A percentile compares a stretch with the other conserved stretches of the same genome.
Evolutionary conservation across 176 grass and related monocot genomes (phyloP).

Genomic region (Areca catechu): DNA sequence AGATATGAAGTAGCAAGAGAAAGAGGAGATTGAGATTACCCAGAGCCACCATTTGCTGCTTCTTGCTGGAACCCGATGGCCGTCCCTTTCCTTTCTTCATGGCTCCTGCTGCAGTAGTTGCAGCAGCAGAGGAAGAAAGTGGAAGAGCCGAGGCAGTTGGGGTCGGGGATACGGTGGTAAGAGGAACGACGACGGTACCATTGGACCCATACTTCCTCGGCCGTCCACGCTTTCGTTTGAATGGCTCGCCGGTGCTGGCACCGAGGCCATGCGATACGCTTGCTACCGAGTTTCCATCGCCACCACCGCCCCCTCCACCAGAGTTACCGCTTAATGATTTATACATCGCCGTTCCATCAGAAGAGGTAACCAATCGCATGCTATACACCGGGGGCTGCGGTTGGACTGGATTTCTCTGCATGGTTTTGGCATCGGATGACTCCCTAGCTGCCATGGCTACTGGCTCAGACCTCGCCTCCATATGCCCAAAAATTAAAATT

Average conservation of each 20-base stretch:
- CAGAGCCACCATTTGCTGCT: slow-evolving; percentile 61
- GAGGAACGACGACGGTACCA: slow-evolving; percentile 20
- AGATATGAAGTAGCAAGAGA: neutral
- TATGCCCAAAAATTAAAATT: slow-evolving; percentile 29
- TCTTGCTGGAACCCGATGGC: slow-evolving; percentile 77
- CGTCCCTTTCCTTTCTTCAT: slow-evolving; percentile 50
- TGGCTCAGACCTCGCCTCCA: slow-evolving; percentile 86
- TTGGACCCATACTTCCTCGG: slow-evolving; percentile 88
- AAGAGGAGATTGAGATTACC: slow-evolving; percentile 25
- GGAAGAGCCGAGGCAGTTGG: no score
- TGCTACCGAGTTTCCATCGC: slow-evolving; percentile 28
- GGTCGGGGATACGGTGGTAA: no score
- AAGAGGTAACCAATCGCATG: slow-evolving; percentile 58
- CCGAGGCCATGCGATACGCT: slow-evolving; percentile 11
- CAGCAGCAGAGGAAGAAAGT: neutral
- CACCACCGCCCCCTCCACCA: slow-evolving; percentile 26
- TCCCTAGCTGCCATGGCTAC: slow-evolving; percentile 61
- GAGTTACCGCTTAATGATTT: slow-evolving; percentile 38
- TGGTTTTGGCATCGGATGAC: slow-evolving; percentile 40
- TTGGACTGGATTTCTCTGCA: slow-evolving; percentile 52
- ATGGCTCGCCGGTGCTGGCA: slow-evolving; percentile 35
- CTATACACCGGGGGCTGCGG: slow-evolving; percentile 50
- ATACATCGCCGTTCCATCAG: slow-evolving; percentile 77
- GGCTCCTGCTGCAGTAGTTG: slow-evolving; percentile 27
- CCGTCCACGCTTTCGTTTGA: slow-evolving; percentile 82